Base-by-base conservation (phyloP, 2,329 filamentous ascomycete species). In the Plenodomus lindquistii region DNA sequence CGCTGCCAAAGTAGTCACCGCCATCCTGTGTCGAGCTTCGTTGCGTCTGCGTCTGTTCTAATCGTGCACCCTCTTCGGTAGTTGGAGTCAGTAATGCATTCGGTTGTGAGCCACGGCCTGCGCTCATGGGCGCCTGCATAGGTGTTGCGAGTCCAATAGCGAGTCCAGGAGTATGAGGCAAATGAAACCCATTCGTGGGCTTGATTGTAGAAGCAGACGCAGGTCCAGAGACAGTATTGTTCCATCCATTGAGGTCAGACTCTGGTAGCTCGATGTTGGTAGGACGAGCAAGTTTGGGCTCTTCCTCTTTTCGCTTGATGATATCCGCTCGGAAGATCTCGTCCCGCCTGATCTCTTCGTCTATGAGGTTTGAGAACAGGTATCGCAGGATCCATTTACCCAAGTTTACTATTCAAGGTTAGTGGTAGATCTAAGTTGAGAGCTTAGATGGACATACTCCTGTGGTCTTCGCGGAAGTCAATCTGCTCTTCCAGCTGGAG, bases 311-410 rank as follows among this genome's bases (percentile, higher is more conserved):
- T 52, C 85, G 83, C 27, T 84, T 81, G 42, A 91, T 82, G 7
- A 96, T 75, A 38, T 82, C 81, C 37, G 84, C 78, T n/a, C 93
- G 84, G 67, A 88, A 85, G 0, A 75, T 77, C 63, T 89, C 85
- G 65, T 99, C 94, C 43, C 90, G 84, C 56, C 82, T 85, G 59
- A 96, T 88, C 70, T 97, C 90, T 70, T 97, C 92, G 52, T 96
- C 89, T 44, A 99, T 88, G 36, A 97, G 79, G 46, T 88, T 88
- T 9, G 87, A 85, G 74, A 99, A 99, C 0, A 99, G 80, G 71
- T 97, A 96, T 27, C 94, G 85, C 50, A 99, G 76, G 38, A 97
- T 85, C 94, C 94, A 99, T 78, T 96, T 96, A 8, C 94, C 94
- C 38, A 97, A 84, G 65, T 96, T 97, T 71, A 97, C 89, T 94